Evolutionary conservation across 768 basidiomycete genomes (phyloP).

Genomic region (Calocybe gangraenosa): DNA sequence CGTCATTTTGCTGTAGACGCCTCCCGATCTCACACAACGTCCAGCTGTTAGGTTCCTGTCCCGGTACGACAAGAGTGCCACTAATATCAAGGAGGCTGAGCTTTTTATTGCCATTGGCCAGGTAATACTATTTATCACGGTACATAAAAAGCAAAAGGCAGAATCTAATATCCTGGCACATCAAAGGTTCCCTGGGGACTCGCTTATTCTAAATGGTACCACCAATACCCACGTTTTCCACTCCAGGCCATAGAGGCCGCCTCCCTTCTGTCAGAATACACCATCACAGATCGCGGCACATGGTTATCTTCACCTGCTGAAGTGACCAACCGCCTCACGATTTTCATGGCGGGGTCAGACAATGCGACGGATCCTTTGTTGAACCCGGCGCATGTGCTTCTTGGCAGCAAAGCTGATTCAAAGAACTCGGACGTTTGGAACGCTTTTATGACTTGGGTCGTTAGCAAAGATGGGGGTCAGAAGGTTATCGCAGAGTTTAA

Average conservation of each 20-base stretch:
- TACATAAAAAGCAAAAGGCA: background rate
- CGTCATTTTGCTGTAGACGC: constrained; percentile 17
- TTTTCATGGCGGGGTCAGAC: constrained; percentile 40
- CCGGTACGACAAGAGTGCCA: constrained; percentile 55
- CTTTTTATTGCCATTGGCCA: constrained; percentile 49
- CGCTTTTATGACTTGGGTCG: constrained; percentile 43
- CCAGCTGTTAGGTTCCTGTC: constrained; percentile 47
- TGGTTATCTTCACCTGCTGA: constrained; percentile 38
- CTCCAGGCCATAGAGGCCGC: constrained; percentile 45
- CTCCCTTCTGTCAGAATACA: constrained; percentile 45
- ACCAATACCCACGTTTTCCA: constrained; percentile 53
- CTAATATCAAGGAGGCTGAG: constrained; percentile 52
- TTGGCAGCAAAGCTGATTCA: constrained; percentile 24
- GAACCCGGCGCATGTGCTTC: constrained; percentile 27
- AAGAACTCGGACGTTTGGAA: constrained; percentile 21
- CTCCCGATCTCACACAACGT: constrained; percentile 19
- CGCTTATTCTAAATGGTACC: constrained; percentile 53
- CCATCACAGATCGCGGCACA: constrained; percentile 47
- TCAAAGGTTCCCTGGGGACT: constrained; percentile 50
- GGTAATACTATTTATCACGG: constrained; percentile 19
- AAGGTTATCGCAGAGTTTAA: constrained; percentile 35
- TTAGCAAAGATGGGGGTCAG: constrained; percentile 36
- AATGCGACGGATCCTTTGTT: constrained; percentile 28
- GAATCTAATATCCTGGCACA: background rate
- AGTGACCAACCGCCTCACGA: constrained; percentile 26